Percentiles rank a stretch among this genome's conserved stretches.
Evolutionary conservation across 495 filamentous ascomycete species (phyloP).

Genomic region (Talaromyces nanjingensis): DNA sequence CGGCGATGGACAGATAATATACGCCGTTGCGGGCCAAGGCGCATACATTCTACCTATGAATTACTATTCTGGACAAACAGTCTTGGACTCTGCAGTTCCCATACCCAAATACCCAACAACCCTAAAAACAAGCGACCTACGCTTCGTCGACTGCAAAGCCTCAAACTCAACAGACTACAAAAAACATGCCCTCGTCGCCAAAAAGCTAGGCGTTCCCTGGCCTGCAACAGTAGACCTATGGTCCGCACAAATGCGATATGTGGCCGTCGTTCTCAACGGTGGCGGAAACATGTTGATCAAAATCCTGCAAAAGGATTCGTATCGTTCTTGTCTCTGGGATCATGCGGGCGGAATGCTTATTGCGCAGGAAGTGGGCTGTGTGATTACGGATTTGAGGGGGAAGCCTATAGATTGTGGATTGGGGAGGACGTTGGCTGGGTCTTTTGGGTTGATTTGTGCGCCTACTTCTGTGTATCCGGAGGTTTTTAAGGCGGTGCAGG

Average conservation of each 20-base stretch:
- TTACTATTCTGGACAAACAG: conserved; percentile 24
- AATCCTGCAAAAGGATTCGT: conserved; percentile 44
- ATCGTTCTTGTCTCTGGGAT: conserved; percentile 64
- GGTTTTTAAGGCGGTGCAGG: conserved; percentile 31
- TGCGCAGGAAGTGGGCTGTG: conserved; percentile 57
- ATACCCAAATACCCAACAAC: conserved; percentile 37
- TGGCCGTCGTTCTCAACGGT: conserved; percentile 47
- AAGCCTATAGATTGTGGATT: conserved; percentile 30
- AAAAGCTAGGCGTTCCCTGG: conserved; percentile 37
- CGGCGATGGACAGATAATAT: conserved; percentile 49
- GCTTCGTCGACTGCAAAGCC: conserved; percentile 40
- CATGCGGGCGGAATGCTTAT: conserved; percentile 64
- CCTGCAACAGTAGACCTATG: conserved; percentile 49
- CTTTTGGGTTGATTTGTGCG: conserved; percentile 40
- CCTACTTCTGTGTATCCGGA: conserved; percentile 29
- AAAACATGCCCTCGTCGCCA: conserved; percentile 41
- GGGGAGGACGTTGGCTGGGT: conserved; percentile 31
- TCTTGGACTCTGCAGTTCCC: conserved; percentile 27
- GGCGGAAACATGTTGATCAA: conserved; percentile 56
- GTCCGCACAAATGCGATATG: conserved; percentile 60
- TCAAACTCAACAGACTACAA: conserved; percentile 35
- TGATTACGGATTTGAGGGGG: conserved; percentile 55
- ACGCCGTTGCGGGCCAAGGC: conserved; percentile 50
- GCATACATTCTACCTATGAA: conserved; percentile 44
- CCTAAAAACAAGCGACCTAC: conserved; percentile 25